Evolutionary conservation across 352 stramenopile genomes (phyloP).

Genomic region (Phytopythium ostracodes): DNA sequence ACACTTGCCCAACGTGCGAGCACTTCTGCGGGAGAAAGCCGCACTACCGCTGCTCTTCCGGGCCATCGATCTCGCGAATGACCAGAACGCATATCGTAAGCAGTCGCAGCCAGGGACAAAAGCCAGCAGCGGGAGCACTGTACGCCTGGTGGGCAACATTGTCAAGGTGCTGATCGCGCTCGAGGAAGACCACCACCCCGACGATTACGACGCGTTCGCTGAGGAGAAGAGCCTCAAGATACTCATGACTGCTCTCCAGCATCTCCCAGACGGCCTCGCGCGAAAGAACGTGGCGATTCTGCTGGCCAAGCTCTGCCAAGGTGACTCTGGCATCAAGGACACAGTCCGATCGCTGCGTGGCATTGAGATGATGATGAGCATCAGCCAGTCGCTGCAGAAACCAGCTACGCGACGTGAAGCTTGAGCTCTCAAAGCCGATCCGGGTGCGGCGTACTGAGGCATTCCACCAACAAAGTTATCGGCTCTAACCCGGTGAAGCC

Average conservation of each 20-base stretch:
- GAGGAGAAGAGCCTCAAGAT: slow-evolving; percentile 22
- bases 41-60: slow-evolving; percentile 33
- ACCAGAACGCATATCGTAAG: slow-evolving; percentile 15
- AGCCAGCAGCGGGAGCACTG: slow-evolving; percentile 16
- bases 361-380: slow-evolving; percentile 77
- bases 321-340: slow-evolving; percentile 40
- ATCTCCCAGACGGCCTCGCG: slow-evolving; percentile 43
- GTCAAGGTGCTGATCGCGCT: slow-evolving; percentile 64
- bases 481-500: too few species aligned
- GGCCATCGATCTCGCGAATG: slow-evolving; percentile 32
- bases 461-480: too few species aligned
- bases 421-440: neutral
- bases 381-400: slow-evolving; percentile 49
- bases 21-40: slow-evolving; percentile 34
- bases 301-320: slow-evolving; percentile 63
- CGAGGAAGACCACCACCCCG: slow-evolving; percentile 16
- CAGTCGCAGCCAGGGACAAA: neutral
- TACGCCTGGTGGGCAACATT: slow-evolving; percentile 60
- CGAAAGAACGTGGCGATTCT: slow-evolving; percentile 79
- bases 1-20: slow-evolving; percentile 19
- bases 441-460: neutral
- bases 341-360: slow-evolving; percentile 54
- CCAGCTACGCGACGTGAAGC: neutral
- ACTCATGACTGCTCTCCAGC: slow-evolving; percentile 41
- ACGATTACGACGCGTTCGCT: slow-evolving; percentile 18